A percentile compares a stretch with the other conserved stretches of the same genome.
phyloP scores from a whole-genome alignment of 176 grass and related monocot genomes.

The Zoysia pacifica region DNA sequence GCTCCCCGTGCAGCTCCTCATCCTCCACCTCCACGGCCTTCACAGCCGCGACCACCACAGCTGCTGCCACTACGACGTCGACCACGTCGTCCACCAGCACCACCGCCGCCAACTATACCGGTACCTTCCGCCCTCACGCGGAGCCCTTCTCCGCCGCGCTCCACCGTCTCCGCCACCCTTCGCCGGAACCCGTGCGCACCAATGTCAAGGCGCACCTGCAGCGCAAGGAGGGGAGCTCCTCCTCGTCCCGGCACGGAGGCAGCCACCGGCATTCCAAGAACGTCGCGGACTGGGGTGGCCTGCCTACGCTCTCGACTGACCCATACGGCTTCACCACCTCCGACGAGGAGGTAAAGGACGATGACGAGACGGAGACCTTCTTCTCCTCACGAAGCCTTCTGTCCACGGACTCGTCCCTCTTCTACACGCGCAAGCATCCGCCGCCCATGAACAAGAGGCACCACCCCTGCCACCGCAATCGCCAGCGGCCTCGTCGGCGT shows the following conservation, averaged over 20 bases:
- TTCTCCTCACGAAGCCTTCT: slow-evolving; percentile 69
- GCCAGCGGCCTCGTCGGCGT: background rate
- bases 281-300: background rate
- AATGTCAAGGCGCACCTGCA: background rate
- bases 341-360: slow-evolving; percentile 16
- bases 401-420: slow-evolving; percentile 70
- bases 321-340: slow-evolving; percentile 70
- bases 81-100: slow-evolving; percentile 17
- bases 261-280: slow-evolving; percentile 15
- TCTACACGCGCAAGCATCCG: slow-evolving; percentile 38
- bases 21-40: slow-evolving; percentile 36
- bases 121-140: background rate
- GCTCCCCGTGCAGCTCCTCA: slow-evolving; percentile 60
- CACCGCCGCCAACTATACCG: background rate
- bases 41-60: slow-evolving; percentile 4
- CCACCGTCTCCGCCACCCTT: slow-evolving; percentile 24
- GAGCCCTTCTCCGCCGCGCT: slow-evolving; percentile 33
- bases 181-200: background rate
- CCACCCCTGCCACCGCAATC: background rate
- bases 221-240: background rate
- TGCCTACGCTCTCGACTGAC: slow-evolving; percentile 42
- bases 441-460: background rate
- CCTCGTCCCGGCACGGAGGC: background rate
- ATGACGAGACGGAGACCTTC: slow-evolving; percentile 55
- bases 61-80: background rate